Evolutionary conservation across 768 basidiomycete genomes (phyloP).

Genomic region (Lenzites betulinus): DNA sequence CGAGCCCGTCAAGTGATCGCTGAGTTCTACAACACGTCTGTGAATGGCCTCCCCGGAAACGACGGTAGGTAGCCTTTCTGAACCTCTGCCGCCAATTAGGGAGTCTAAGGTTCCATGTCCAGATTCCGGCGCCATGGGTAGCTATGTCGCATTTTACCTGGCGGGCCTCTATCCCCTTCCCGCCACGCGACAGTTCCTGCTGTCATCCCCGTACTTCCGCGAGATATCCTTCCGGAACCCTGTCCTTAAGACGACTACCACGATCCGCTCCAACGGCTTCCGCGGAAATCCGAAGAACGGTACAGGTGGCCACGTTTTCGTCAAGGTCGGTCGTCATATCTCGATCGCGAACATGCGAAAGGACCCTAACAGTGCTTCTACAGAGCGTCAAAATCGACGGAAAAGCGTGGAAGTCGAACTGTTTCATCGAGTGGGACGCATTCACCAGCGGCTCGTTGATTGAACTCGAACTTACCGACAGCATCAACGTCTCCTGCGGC

Average conservation of each 20-base stretch:
- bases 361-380: neutral
- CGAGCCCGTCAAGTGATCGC: conserved; percentile 55
- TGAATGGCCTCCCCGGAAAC: conserved; percentile 62
- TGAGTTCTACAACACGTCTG: conserved; percentile 56
- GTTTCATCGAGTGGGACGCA: conserved; percentile 68
- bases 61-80: conserved; percentile 44
- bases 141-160: conserved; percentile 59
- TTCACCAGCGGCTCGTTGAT: conserved; percentile 54
- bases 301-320: conserved; percentile 55
- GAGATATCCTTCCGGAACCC: conserved; percentile 63
- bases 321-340: conserved; percentile 43
- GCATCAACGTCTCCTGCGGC: conserved; percentile 57
- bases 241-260: conserved; percentile 55
- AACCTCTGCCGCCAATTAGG: neutral
- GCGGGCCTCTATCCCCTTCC: conserved; percentile 65
- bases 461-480: conserved; percentile 55
- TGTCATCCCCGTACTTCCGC: conserved; percentile 63
- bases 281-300: conserved; percentile 52
- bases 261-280: conserved; percentile 53
- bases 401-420: conserved; percentile 59
- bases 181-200: conserved; percentile 56
- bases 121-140: conserved; percentile 59
- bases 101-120: neutral
- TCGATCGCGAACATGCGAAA: neutral
- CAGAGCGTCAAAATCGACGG: conserved; percentile 63